phyloP scores from a whole-genome alignment of 2,329 filamentous ascomycete species.

The Ophiosphaerella korrae region DNA sequence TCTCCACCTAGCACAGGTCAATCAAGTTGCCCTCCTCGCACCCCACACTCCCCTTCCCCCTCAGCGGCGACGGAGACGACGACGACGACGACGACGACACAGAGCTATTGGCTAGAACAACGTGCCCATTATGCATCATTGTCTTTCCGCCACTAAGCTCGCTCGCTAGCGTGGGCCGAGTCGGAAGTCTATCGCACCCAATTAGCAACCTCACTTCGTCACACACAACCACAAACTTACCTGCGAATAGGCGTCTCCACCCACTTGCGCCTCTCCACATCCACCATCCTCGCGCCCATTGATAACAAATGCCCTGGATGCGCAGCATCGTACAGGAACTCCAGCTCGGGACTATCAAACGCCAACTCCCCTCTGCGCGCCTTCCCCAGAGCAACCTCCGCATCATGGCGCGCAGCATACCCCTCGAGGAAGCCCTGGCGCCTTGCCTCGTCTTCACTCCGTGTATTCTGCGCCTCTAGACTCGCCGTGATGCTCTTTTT shows the following conservation, averaged over 20 bases:
- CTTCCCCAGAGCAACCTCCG: constrained; percentile 11
- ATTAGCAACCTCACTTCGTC: too few relatives aligned
- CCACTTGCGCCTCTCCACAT: neutral
- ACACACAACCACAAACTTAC: constrained; percentile 4
- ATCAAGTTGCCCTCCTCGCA: constrained; percentile 14
- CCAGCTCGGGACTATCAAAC: constrained; percentile 20
- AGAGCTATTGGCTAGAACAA: constrained; percentile 13
- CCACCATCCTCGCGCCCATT: constrained; percentile 13
- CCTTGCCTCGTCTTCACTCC: constrained; percentile 1
- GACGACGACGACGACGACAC: neutral
- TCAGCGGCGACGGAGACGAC: neutral
- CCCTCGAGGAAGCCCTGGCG: constrained; percentile 22
- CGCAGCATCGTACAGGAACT: constrained; percentile 22
- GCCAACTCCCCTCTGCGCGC: constrained; percentile 20
- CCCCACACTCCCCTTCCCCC: constrained; percentile 3
- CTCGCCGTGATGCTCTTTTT: neutral
- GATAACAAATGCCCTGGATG: constrained; percentile 23
- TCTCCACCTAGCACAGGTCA: constrained; percentile 11
- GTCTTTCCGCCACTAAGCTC: constrained; percentile 7
- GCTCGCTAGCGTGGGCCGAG: constrained; percentile 9
- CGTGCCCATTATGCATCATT: constrained; percentile 14
- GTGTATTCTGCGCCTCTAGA: neutral
- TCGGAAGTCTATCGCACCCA: neutral
- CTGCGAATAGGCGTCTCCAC: constrained; percentile 2
- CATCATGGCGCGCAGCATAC: constrained; percentile 18